These are phyloP conservation scores for Jamesozyma rosinii DNA, from an alignment of 805 yeast species.

Conservation along the genomic window DNA sequence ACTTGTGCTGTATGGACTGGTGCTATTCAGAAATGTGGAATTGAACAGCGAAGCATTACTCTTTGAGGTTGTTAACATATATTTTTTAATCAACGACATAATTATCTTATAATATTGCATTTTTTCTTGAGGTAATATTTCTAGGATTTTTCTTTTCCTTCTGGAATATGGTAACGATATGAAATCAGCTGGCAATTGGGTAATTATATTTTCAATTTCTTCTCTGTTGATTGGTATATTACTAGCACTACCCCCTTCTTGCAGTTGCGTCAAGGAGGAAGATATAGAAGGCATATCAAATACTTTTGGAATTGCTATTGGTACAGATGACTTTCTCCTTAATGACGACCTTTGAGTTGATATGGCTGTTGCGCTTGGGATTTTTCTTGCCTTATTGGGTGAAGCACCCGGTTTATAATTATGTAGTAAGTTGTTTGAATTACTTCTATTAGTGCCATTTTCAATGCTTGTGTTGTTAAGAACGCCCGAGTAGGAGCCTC, in stretches of 20 bases:
- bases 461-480: neutral
- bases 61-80: slow-evolving; percentile 18
- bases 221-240: slow-evolving; percentile 6
- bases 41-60: slow-evolving; percentile 18
- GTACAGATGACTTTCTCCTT: slow-evolving; percentile 2
- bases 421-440: neutral
- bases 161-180: slow-evolving; percentile 52
- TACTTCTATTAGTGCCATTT: neutral
- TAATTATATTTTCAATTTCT: slow-evolving; percentile 27
- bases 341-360: slow-evolving; percentile 2
- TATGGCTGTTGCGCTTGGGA: neutral
- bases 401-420: slow-evolving; percentile 1
- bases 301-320: neutral
- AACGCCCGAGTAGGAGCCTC: slow-evolving; percentile 6
- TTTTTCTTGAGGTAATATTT: slow-evolving; percentile 32
- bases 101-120: slow-evolving; percentile 28
- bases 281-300: slow-evolving; percentile 1
- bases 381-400: neutral
- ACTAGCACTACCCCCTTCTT: neutral
- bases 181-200: slow-evolving; percentile 43
- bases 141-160: slow-evolving; percentile 37
- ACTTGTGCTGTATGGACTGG: neutral
- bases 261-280: slow-evolving; percentile 2
- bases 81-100: slow-evolving; percentile 25
- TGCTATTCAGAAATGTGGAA: slow-evolving; percentile 1